Conservation (phyloP, 2,329 filamentous ascomycete species). For the Pyrenochaeta sp. region DNA sequence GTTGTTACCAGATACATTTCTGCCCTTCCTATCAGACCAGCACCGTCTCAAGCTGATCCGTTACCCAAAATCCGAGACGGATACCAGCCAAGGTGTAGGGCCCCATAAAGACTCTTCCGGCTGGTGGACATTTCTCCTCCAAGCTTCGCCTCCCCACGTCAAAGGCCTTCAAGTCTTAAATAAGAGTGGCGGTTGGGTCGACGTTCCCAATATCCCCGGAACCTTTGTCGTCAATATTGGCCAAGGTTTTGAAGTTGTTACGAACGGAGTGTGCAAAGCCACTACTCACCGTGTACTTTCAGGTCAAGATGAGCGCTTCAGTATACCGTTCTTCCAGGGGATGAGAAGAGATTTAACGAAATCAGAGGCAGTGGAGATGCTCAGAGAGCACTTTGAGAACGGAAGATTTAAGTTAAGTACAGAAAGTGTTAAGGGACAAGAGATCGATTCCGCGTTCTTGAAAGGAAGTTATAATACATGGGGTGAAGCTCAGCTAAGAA, state of each 20-base stretch:
- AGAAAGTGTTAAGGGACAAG: constrained; percentile 14
- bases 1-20: constrained; percentile 3
- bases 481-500: constrained; percentile 51
- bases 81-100: constrained; percentile 63
- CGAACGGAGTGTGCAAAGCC: constrained; percentile 62
- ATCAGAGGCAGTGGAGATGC: constrained; percentile 9
- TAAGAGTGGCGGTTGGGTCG: constrained; percentile 59
- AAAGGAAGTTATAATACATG: constrained; percentile 32
- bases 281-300: constrained; percentile 54
- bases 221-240: constrained; percentile 68
- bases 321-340: constrained; percentile 51
- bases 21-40: constrained; percentile 46
- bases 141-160: constrained; percentile 60
- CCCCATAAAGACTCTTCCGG: constrained; percentile 71
- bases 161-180: constrained; percentile 63
- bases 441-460: constrained; percentile 19
- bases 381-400: constrained; percentile 12
- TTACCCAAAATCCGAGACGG: constrained; percentile 51
- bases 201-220: constrained; percentile 57
- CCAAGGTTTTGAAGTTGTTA: constrained; percentile 67
- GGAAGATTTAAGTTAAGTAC: background rate
- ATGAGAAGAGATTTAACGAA: constrained; percentile 36
- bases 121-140: constrained; percentile 71
- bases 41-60: constrained; percentile 68
- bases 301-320: constrained; percentile 30